Base-by-base conservation (phyloP, 805 yeast species). In the Metschnikowia peoriensis region DNA sequence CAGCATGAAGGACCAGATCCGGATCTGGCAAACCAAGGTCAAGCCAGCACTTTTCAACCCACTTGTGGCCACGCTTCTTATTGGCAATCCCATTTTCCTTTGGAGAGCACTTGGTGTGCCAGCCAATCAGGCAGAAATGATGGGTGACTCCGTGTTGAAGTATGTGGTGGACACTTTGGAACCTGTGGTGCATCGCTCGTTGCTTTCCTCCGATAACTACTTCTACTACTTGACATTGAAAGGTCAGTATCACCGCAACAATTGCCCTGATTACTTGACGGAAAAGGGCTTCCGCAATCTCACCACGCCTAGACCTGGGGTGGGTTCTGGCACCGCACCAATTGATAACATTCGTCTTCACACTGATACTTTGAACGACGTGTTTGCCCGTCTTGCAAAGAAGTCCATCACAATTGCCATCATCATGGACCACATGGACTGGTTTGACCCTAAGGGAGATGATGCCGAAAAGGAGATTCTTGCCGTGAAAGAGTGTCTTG, bases 71-170 rank as follows among this genome's bases (percentile, higher is more conserved):
- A 81, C 81, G 47, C 62, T 86, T 29, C 71, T 89, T 47, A 79
- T 89, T 41, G 91, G 91, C n/a, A 89, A 88, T 67, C 92, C 93
- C 17, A 67, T 88, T n/a, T 88, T 88, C 66, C 74, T 89, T 52
- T 88, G 96, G 96, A 88, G 86, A 66, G 96, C 96, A 0, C 75
- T 89, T 27, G 96, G 96, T n/a, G 96, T 88, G 44, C 96, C 96
- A 6, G 82, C 85, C 7, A 88, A 89, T 64, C 96, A 88, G 71
- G 91, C 94, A 6, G 74, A 82, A 29, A 80, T 89, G 85, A 88
- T 89, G 82, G 89, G 87, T 27, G 73, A 80, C 15, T 84, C 91
- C 0, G 84, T 87, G 41, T 69, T 85, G 60, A 80, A 85, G 53
- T 88, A 89, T 65, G 84, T 89, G 44, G 75, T 83, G 48, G 90